Conservation (phyloP, 1,284 basidiomycete species). For the Fomitiporia mediterranea region DNA sequence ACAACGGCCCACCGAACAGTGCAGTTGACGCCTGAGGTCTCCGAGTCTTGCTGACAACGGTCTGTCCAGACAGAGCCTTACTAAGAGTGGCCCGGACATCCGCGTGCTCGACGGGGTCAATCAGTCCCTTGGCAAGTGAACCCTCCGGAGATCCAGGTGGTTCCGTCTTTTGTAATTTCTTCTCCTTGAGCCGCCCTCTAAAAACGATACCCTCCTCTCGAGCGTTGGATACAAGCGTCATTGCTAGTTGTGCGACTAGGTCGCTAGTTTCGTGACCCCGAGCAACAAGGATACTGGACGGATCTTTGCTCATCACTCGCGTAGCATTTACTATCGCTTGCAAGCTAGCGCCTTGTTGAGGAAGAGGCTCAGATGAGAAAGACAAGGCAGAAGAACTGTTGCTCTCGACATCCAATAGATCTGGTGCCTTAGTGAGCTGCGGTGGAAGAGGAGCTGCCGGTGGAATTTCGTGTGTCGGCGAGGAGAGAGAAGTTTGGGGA, state of each 20-base stretch:
- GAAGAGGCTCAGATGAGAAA: slow-evolving; percentile 7
- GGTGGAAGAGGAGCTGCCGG: slow-evolving; percentile 23
- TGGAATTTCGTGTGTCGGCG: slow-evolving; percentile 25
- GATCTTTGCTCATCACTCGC: slow-evolving; percentile 83
- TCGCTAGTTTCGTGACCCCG: slow-evolving; percentile 57
- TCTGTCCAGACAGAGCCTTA: slow-evolving; percentile 29
- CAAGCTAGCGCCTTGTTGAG: slow-evolving; percentile 54
- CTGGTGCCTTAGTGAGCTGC: slow-evolving; percentile 21
- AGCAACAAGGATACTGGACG: slow-evolving; percentile 68
- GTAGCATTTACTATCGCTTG: slow-evolving; percentile 81
- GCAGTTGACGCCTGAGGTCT: slow-evolving; percentile 5
- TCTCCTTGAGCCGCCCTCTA: slow-evolving; percentile 46
- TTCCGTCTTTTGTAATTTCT: slow-evolving; percentile 32
- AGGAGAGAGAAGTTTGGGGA: slow-evolving; percentile 33
- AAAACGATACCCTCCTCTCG: slow-evolving; percentile 63
- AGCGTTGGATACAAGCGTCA: slow-evolving; percentile 68
- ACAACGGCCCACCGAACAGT: slow-evolving; percentile 45
- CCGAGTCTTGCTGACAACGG: neutral
- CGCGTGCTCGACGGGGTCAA: slow-evolving; percentile 7
- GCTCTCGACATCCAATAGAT: slow-evolving; percentile 22
- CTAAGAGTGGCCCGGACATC: slow-evolving; percentile 24
- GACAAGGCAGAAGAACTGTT: slow-evolving; percentile 14
- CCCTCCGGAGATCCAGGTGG: slow-evolving; percentile 20
- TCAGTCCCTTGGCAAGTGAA: slow-evolving; percentile 23
- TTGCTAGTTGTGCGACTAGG: slow-evolving; percentile 61